phyloP scores from a whole-genome alignment of 495 filamentous ascomycete species.

The Sordaria brevicollis region DNA sequence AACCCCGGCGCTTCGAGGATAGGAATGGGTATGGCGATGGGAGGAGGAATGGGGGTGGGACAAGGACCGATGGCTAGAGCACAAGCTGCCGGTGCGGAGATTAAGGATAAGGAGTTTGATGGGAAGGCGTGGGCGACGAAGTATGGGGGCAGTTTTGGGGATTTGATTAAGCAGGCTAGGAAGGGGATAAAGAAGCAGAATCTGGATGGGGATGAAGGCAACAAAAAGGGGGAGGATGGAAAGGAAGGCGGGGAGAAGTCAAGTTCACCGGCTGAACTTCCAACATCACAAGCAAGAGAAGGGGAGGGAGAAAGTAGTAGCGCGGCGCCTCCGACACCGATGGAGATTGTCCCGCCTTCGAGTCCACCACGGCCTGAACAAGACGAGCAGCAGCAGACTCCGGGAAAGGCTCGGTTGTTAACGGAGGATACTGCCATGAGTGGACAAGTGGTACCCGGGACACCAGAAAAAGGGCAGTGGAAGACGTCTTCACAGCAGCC shows the following conservation, averaged over 20 bases:
- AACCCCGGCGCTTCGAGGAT: conserved; percentile 3
- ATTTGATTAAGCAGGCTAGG: conserved; percentile 60
- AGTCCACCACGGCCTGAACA: neutral
- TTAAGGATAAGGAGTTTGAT: conserved; percentile 78
- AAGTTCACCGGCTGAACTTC: neutral
- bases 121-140: conserved; percentile 60
- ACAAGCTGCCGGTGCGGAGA: conserved; percentile 25
- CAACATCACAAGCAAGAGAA: neutral
- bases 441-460: neutral
- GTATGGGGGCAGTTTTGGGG: conserved; percentile 63
- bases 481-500: neutral
- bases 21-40: neutral
- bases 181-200: conserved; percentile 7
- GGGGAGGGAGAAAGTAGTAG: neutral
- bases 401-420: neutral
- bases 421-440: neutral
- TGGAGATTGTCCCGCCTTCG: neutral
- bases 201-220: neutral
- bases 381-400: neutral
- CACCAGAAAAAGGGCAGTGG: neutral
- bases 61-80: conserved; percentile 10
- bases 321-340: neutral
- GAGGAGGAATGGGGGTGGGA: neutral
- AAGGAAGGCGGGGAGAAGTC: neutral
- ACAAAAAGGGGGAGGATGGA: neutral